phyloP scores from a whole-genome alignment of 1,139 yeast species.

The Zygosaccharomyces sapae region DNA sequence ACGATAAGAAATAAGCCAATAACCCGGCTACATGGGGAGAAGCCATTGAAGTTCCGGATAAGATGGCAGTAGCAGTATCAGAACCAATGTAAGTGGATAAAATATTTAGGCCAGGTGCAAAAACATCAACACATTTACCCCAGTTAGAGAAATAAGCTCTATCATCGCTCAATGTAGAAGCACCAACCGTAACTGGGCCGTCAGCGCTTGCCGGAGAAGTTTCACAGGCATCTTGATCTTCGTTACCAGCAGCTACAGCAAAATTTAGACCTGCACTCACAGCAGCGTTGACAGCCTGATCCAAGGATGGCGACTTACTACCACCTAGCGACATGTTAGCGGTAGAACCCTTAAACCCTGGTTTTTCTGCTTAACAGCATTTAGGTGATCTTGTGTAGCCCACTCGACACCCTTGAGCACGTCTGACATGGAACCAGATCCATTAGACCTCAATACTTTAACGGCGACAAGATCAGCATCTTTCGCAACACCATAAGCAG shows the following conservation, averaged over 20 bases:
- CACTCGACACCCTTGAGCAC: constrained; percentile 77
- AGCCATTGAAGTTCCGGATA: constrained; percentile 99
- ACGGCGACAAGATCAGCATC: constrained; percentile 71
- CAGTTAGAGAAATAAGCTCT: constrained; percentile 79
- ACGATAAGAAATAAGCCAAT: constrained; percentile 80
- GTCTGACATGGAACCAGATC: constrained; percentile 77
- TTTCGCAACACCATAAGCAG: constrained; percentile 74
- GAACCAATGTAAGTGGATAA: constrained; percentile 86
- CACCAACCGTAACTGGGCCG: constrained; percentile 77
- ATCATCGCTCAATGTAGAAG: constrained; percentile 67
- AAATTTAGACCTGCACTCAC: constrained; percentile 75
- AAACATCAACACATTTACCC: constrained; percentile 81
- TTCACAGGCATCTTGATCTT: constrained; percentile 78
- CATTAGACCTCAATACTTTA: constrained; percentile 70
- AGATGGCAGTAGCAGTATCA: constrained; percentile 74
- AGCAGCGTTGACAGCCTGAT: constrained; percentile 80
- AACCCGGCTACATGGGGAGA: constrained; percentile 96
- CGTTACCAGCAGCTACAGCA: constrained; percentile 90
- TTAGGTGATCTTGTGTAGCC: constrained; percentile 61
- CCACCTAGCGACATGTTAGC: constrained; percentile 93
- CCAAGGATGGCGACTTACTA: constrained; percentile 76
- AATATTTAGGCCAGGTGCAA: constrained; percentile 80
- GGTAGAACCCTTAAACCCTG: constrained; percentile 77
- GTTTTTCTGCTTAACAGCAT: constrained; percentile 53
- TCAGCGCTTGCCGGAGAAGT: constrained; percentile 79